A percentile compares a stretch with the other conserved stretches of the same genome.
These are phyloP conservation scores for Plasmodium blacklocki DNA, from an alignment of 169 alveolate species.

Conservation along the genomic window DNA sequence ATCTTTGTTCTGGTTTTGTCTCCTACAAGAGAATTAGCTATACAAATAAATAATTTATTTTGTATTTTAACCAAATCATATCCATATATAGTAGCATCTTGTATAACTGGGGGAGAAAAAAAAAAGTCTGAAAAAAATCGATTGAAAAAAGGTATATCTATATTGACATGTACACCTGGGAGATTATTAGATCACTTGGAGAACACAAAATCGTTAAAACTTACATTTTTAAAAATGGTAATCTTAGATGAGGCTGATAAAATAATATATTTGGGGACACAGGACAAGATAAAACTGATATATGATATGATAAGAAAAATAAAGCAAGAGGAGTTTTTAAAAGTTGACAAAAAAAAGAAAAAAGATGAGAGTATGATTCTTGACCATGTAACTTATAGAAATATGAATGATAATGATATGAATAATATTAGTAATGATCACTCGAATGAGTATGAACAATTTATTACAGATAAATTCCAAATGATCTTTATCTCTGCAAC, in stretches of 20 bases:
- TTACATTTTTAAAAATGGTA: conserved; percentile 83
- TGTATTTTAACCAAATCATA: conserved; percentile 77
- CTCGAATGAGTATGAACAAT: background rate
- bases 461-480: conserved; percentile 62
- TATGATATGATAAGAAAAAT: conserved; percentile 62
- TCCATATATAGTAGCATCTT: conserved; percentile 84
- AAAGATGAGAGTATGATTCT: background rate
- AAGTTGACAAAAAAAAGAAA: background rate
- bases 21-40: conserved; percentile 94
- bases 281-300: conserved; percentile 92
- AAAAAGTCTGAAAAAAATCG: conserved; percentile 92
- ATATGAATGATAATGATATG: too few species aligned
- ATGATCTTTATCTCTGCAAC: conserved; percentile 89
- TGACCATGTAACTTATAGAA: too few species aligned
- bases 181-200: conserved; percentile 95
- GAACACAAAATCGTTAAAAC: conserved; percentile 92
- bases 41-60: conserved; percentile 84
- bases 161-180: conserved; percentile 98
- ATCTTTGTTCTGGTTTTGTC: conserved; percentile 82
- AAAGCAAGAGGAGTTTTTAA: background rate
- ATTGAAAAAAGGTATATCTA: conserved; percentile 93
- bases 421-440: too few species aligned
- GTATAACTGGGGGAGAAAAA: conserved; percentile 93
- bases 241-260: conserved; percentile 99
- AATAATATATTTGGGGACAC: conserved; percentile 97